Conservation (phyloP, 257 asterid species). For the Solanum gracilifrons region DNA sequence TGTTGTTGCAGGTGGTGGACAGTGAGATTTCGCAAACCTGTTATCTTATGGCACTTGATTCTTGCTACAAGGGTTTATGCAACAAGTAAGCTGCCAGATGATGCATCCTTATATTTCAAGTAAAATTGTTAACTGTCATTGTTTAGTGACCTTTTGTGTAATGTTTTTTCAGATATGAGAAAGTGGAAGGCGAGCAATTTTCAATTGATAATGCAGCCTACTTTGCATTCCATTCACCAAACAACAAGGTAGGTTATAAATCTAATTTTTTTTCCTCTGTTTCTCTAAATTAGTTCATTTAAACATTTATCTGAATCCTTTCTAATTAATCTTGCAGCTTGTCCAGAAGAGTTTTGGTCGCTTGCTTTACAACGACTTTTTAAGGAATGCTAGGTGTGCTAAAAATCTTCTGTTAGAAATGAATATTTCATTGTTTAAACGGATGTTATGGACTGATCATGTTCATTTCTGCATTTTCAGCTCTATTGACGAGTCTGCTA, state of each 20-base stretch:
- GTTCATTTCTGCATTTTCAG: conserved; percentile 28
- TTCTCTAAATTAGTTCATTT: not conserved
- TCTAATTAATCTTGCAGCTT: conserved; percentile 46
- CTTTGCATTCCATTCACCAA: conserved; percentile 93
- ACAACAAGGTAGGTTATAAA: conserved; percentile 63
- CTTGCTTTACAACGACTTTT: conserved; percentile 66
- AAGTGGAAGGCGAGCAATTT: conserved; percentile 66
- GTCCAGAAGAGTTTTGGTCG: conserved; percentile 94
- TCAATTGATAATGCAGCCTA: conserved; percentile 68
- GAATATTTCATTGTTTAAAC: not conserved
- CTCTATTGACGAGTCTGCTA: conserved; percentile 70
- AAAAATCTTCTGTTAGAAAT: not conserved
- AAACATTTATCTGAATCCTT: not conserved
- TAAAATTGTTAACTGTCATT: not conserved
- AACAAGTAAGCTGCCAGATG: conserved; percentile 39
- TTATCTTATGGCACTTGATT: conserved; percentile 93
- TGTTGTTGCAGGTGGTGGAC: conserved; percentile 66
- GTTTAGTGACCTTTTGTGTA: not conserved
- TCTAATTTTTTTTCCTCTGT: not conserved
- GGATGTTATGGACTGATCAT: not conserved
- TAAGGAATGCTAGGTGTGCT: conserved; percentile 57
- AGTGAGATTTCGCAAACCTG: conserved; percentile 95
- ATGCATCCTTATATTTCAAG: not conserved
- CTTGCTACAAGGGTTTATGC: conserved; percentile 72
- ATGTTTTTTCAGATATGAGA: conserved; percentile 47